Evolutionary conservation across 345 rosid species (phyloP), one percentile per base, ranked within the genome.

Genomic region (Populus pruinosa): DNA sequence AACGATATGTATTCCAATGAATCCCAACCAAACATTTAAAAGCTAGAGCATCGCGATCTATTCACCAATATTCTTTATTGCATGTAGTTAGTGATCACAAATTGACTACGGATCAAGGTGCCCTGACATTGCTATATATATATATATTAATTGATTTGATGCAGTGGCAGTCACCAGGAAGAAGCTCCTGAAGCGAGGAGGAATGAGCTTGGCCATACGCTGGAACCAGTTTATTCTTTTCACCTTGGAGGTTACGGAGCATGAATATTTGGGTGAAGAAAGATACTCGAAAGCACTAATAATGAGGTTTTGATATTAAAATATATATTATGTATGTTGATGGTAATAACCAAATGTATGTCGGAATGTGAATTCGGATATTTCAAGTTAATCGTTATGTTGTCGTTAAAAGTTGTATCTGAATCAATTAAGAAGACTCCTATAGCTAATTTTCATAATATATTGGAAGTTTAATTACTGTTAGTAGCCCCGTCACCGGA

Each of bases 201-300:
- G 85, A 90, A 88, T 62, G 90, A 88, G 67, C 93, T 91, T 8
- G 92, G 89, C 44, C 90, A 90, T 13, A 86, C 92, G 4, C 87
- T 91, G 73, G 92, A 91, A 69, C 93, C 90, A 4, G 75, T 87
- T 59, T 87, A 85, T 76, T 75, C 88, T 18, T 82, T 87, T 82
- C 84, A 88, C 80, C 88, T 89, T n/a, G 93, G 88, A 78, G 87
- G 92, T 87, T 90, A 86, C 47, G 82, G 87, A 39, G 64, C 86
- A 73, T 88, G 80, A 88, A 77, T 29, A 44, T 25, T 38, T 67
- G 41, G 29, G 35, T n/a, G 31, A 21, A 43, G 64, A 61, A 78
- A 23, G 16, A 20, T 16, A 6, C 43, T 35, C 10, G 62, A 23
- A 47, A 33, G 29, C 12, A 1, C 49, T 11, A 16, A 41, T 69